Base-by-base conservation (phyloP, 2,329 filamentous ascomycete genomes). In the Orbilia ellipsospora region DNA sequence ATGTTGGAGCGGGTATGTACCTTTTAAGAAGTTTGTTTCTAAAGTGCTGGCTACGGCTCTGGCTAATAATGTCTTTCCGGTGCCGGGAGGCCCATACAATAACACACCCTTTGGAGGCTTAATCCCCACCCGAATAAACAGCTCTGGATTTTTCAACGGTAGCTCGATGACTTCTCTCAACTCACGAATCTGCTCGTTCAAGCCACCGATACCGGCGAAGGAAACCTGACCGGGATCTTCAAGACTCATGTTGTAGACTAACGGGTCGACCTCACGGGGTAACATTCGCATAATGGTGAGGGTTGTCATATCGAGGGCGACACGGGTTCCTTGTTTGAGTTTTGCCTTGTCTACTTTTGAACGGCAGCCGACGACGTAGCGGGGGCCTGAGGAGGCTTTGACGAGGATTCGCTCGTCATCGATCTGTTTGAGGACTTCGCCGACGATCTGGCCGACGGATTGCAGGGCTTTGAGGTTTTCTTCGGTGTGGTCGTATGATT, bases 261-360 rank as follows among this genome's bases (percentile, higher is more conserved):
- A 87, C 18, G 95, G 95, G 82, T 99, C 95, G 82, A 99, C 96
- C 86, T 99, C 95, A 83, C 95, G 91, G 74, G 95, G 96, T 55
- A 99, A 87, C 95, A 99, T 99, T 81, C 95, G 92, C 95, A 99
- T 99, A 84, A 99, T 99, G 76, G 95, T 99, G 79, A 99, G 91
- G 18, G 95, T 99, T 61, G 95, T 99, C 95, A 99, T 99, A 82
- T 99, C 95, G 74, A 99, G 90, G 40, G 95, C 94, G 66, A 99
- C 95, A 81, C 95, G 92, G 28, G 94, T 97, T 80, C 96, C 96
- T 84, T 99, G 95, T 88, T 98, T 99, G 82, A 99, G 86, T 87
- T 97, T 98, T 77, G 87, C 86, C 85, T 96, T 97, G 86, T 99
- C 95, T 81, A 99, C 95, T 85, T 99, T 99, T 77, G 94, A 97